A percentile compares a stretch with the other conserved stretches of the same genome.
These are phyloP conservation scores for Mariannaea sp. DNA, from an alignment of 2,329 filamentous ascomycete species.

Conservation along the genomic window DNA sequence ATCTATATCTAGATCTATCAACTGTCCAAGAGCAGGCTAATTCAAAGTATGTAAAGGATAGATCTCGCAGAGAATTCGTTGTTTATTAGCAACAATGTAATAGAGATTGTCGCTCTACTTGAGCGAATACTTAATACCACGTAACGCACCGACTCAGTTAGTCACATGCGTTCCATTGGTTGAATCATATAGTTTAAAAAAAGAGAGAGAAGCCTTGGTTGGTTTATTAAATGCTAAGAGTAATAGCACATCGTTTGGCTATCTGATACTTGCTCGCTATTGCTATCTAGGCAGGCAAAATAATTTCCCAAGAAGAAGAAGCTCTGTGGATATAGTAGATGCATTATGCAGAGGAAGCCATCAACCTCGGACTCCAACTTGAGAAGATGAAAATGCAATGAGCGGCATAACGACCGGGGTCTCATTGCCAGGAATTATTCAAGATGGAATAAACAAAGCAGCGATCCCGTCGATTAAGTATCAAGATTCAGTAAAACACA, in stretches of 20 bases:
- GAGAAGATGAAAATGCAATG: conserved; percentile 15
- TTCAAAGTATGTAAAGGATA: too few species aligned
- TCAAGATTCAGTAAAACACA: conserved; percentile 1
- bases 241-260: conserved; percentile 22
- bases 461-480: conserved; percentile 18
- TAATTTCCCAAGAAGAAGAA: conserved; percentile 36
- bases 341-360: conserved; percentile 27
- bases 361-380: conserved; percentile 21
- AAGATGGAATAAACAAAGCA: conserved; percentile 9
- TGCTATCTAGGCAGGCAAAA: conserved; percentile 36
- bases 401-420: conserved; percentile 12
- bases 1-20: background rate
- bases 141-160: too few species aligned
- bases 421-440: conserved; percentile 16
- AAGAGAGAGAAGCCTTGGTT: too few species aligned
- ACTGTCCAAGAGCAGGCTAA: too few species aligned
- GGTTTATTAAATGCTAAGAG: conserved; percentile 4
- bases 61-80: too few species aligned
- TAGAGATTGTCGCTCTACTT: too few species aligned
- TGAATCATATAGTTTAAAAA: too few species aligned
- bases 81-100: too few species aligned
- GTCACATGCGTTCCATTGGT: too few species aligned
- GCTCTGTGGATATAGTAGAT: conserved; percentile 35
- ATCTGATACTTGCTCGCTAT: conserved; percentile 30
- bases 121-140: too few species aligned